Percentiles rank a stretch among this genome's conserved stretches.
Evolutionary conservation across 805 yeast species (phyloP).

Genomic region (Teunomyces gatunensis): DNA sequence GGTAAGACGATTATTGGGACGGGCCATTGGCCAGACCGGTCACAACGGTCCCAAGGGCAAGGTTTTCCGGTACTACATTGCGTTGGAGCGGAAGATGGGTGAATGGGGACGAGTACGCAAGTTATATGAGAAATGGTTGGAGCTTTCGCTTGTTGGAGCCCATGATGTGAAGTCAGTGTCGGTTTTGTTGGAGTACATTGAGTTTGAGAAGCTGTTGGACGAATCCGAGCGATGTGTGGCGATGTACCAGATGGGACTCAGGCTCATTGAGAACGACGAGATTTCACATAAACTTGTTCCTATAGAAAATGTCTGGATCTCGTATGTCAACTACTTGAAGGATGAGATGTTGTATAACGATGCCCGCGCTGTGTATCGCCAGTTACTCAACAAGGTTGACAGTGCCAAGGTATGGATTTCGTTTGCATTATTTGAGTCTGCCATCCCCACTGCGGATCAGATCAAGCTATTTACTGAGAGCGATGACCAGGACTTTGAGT

Average conservation of each 20-base stretch:
- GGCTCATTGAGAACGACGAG: constrained; percentile 18
- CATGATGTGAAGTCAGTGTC: constrained; percentile 5
- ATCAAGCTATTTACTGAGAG: constrained; percentile 30
- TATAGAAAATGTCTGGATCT: constrained; percentile 19
- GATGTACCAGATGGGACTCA: constrained; percentile 54
- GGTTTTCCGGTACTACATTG: constrained; percentile 62
- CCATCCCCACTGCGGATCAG: constrained; percentile 58
- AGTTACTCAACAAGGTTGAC: constrained; percentile 30
- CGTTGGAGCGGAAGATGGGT: constrained; percentile 61
- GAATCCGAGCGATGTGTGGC: constrained; percentile 70
- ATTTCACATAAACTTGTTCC: constrained; percentile 28
- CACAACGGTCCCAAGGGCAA: constrained; percentile 50
- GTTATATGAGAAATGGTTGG: constrained; percentile 67
- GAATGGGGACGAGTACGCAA: constrained; percentile 80
- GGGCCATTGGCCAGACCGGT: constrained; percentile 56
- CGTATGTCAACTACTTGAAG: constrained; percentile 56
- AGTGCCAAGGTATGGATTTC: constrained; percentile 55
- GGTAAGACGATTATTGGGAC: constrained; percentile 72
- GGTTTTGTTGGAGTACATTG: constrained; percentile 65
- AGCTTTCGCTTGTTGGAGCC: constrained; percentile 21
- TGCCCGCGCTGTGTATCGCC: constrained; percentile 52
- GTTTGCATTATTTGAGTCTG: constrained; percentile 68
- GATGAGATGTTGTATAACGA: constrained; percentile 56
- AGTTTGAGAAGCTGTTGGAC: constrained; percentile 62
- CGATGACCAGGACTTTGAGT: constrained; percentile 50